phyloP scores from a whole-genome alignment of 805 yeast species.

The Candida argentea region DNA sequence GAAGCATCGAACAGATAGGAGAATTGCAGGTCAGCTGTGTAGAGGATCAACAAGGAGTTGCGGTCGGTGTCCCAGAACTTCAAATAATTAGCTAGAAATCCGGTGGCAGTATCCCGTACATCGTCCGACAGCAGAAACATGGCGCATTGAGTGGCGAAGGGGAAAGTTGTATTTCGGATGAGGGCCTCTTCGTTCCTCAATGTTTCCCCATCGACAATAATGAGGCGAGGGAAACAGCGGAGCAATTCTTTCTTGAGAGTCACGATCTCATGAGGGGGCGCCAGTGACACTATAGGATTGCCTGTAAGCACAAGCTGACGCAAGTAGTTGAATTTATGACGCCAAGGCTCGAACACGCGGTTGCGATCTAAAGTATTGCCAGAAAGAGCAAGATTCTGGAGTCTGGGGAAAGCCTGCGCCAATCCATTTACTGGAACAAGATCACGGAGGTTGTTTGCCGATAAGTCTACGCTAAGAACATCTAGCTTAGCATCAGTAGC shows the following conservation, averaged over 20 bases:
- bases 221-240: slow-evolving; percentile 67
- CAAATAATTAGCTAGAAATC: slow-evolving; percentile 65
- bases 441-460: slow-evolving; percentile 52
- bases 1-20: slow-evolving; percentile 69
- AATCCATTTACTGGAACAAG: slow-evolving; percentile 49
- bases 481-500: slow-evolving; percentile 47
- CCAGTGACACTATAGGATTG: slow-evolving; percentile 54
- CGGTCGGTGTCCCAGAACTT: slow-evolving; percentile 79
- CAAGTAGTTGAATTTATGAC: slow-evolving; percentile 59
- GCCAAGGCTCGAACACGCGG: slow-evolving; percentile 62
- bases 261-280: slow-evolving; percentile 17
- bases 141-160: slow-evolving; percentile 42
- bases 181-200: slow-evolving; percentile 67
- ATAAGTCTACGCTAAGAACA: slow-evolving; percentile 63
- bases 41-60: slow-evolving; percentile 55
- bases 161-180: slow-evolving; percentile 40
- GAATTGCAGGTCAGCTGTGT: slow-evolving; percentile 77
- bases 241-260: slow-evolving; percentile 52
- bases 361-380: slow-evolving; percentile 58
- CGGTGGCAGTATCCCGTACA: slow-evolving; percentile 61
- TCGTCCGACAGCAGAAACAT: slow-evolving; percentile 77
- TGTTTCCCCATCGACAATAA: slow-evolving; percentile 66
- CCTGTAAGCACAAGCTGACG: slow-evolving; percentile 71
- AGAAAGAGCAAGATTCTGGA: slow-evolving; percentile 72
- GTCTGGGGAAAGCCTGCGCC: slow-evolving; percentile 62